Base-by-base conservation (phyloP, 371 early-diverging fungal species). In the Syncephalis plumigaleata region DNA sequence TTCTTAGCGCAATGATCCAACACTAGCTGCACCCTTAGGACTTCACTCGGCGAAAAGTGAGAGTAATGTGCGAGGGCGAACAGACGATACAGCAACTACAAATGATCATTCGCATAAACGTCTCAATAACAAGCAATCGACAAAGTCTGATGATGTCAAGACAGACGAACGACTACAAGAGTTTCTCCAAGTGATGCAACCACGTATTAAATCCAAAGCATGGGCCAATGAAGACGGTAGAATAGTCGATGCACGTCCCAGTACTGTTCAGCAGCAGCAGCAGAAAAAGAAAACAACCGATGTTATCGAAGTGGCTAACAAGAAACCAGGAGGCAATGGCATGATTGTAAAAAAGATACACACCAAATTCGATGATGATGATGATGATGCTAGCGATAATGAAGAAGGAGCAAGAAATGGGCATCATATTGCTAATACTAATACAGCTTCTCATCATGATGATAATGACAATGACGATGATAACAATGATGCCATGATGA, bases 201-300 rank as follows among this genome's bases (percentile, higher is more conserved):
- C 84, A 2, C 72, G 91, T 36, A 70, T 83, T 0, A 72, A 72
- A 47, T 68, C 76, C 48, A 74, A 80, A 52, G 87, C 90, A 1
- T 95, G 96, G 96, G 79, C 82, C 3, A 93, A 95, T 61, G 94
- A 95, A 46, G n/a, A n/a, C n/a, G n/a, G n/a, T n/a, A n/a, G n/a
- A n/a, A n/a, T n/a, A n/a, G n/a, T n/a, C n/a, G 91, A 90, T 51
- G 63, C 63, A 2, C 63, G 61, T 0, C 56, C 59, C 15, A 40
- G 59, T 51, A 54, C 54, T 36, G n/a, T n/a, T n/a, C n/a, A n/a
- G n/a, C n/a, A n/a, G n/a, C n/a, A n/a, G n/a, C 47, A 26, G 22
- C 39, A 31, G 4, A 55, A 51, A 39, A 53, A 51, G 24, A 61
- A 61, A 13, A 68, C 64, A 24, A 65, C 60, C 1, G 59, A 65